phyloP scores from a whole-genome alignment of 352 stramenopile genomes.

The Phytopythium sindhum region DNA sequence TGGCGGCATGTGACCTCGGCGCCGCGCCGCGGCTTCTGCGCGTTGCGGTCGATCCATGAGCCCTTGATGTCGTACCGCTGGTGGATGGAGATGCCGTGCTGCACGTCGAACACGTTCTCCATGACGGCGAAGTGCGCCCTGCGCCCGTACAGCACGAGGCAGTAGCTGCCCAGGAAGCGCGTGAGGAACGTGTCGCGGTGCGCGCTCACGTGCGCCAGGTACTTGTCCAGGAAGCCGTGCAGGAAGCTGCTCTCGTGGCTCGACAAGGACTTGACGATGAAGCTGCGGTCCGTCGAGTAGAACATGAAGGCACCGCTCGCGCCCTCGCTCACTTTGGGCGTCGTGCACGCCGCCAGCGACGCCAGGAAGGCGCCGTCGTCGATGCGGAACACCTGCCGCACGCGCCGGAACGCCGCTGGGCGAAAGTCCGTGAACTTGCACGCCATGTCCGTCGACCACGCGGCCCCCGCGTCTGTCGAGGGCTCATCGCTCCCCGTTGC shows the following conservation, averaged over 20 bases:
- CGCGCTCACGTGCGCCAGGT: constrained; percentile 52
- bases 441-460: constrained; percentile 34
- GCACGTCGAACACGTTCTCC: constrained; percentile 86
- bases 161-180: constrained; percentile 82
- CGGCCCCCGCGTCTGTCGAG: not conserved
- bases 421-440: constrained; percentile 68
- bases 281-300: constrained; percentile 71
- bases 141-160: constrained; percentile 72
- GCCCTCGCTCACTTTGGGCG: constrained; percentile 75
- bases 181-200: constrained; percentile 68
- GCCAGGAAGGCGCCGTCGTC: constrained; percentile 45
- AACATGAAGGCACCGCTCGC: constrained; percentile 83
- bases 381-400: constrained; percentile 58
- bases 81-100: constrained; percentile 71
- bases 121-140: constrained; percentile 84
- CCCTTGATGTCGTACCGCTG: constrained; percentile 89
- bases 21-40: constrained; percentile 49
- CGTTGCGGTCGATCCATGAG: constrained; percentile 78
- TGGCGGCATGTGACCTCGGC: constrained; percentile 64
- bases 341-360: constrained; percentile 62
- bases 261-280: constrained; percentile 79
- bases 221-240: constrained; percentile 60
- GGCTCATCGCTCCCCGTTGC: too few species aligned
- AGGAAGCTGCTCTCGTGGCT: constrained; percentile 58
- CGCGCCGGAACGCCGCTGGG: constrained; percentile 40